Evolutionary conservation across 2,329 filamentous ascomycete species (phyloP), one percentile per base, ranked within the genome.

Genomic region (Apiospora marii): DNA sequence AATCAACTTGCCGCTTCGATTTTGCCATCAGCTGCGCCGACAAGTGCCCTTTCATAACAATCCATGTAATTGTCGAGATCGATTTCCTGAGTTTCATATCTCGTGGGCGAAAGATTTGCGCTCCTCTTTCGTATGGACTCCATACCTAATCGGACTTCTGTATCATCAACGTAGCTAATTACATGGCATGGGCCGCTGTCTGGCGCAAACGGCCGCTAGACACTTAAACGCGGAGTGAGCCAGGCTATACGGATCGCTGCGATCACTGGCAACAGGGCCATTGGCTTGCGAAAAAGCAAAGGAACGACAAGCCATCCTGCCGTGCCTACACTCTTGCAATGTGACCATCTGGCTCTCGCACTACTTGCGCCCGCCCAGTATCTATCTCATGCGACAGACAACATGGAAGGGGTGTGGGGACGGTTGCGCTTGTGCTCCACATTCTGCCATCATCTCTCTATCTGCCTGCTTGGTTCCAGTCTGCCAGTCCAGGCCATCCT

Each of bases 361-460:
- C 58, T 64, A 64, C 58, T 64, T 64, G 58, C 58, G 30, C 34
- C 30, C 58, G 58, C 58, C 58, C 58, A 64, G 34, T 64, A 61
- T 37, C 58, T 64, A 64, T 64, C 58, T 64, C 58, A 64, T 64
- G 58, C 58, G 58, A 64, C 58, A 41, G 58, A 64, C 58, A 41
- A 64, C 34, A 64, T 64, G 58, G 58, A 64, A 64, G 34, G 34
- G 58, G 58, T 64, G 58, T 64, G 58, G 58, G 19, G 58, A 64
- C 34, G 34, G 58, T 64, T 64, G 58, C 58, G 58, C 58, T 64
- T 64, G 34, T 64, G 58, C 58, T 64, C 58, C 58, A 64, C 58
- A 64, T 64, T 64, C 58, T 64, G 58, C 58, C 58, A 64, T 64
- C 58, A 64, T 64, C 58, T 64, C 53, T 61, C 58, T 64, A 64